A percentile compares a stretch with the other conserved stretches of the same genome.
These are phyloP conservation scores for Fraxinus platypoda DNA, from an alignment of 305 asterid genomes.

Conservation along the genomic window DNA sequence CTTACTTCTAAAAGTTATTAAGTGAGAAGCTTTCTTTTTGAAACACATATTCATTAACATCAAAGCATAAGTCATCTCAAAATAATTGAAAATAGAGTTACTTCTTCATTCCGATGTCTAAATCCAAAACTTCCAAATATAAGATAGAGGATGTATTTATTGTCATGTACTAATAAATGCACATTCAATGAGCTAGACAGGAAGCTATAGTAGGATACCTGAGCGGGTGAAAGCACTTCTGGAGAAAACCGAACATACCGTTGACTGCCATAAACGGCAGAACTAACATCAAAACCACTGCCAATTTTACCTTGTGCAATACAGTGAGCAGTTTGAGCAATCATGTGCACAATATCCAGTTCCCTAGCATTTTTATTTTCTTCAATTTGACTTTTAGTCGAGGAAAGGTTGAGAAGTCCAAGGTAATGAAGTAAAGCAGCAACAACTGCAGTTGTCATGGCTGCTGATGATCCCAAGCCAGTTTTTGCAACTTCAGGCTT, in stretches of 20 bases:
- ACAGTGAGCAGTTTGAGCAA: constrained; percentile 96
- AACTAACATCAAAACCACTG: constrained; percentile 93
- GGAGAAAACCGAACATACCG: constrained; percentile 88
- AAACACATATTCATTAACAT: not conserved
- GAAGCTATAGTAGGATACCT: constrained; percentile 42
- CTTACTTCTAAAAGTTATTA: not conserved
- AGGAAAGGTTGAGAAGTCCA: constrained; percentile 73
- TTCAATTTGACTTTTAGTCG: constrained; percentile 29
- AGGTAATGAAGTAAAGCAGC: constrained; percentile 82
- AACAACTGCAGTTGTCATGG: constrained; percentile 97
- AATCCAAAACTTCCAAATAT: not conserved
- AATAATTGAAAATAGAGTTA: not conserved
- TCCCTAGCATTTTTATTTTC: constrained; percentile 33
- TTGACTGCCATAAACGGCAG: constrained; percentile 97
- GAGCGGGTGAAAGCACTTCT: constrained; percentile 75
- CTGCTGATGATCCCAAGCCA: constrained; percentile 97
- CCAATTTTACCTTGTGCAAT: constrained; percentile 98
- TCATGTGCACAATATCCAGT: constrained; percentile 74
- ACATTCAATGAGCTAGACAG: not conserved
- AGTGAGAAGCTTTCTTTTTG: not conserved
- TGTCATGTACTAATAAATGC: not conserved
- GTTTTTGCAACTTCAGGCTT: constrained; percentile 98
- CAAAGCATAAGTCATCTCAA: not conserved
- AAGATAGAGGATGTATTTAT: not conserved
- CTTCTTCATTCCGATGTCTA: not conserved